Base-by-base conservation (phyloP, 2,329 filamentous ascomycete species). In the Cercospora sp. region DNA sequence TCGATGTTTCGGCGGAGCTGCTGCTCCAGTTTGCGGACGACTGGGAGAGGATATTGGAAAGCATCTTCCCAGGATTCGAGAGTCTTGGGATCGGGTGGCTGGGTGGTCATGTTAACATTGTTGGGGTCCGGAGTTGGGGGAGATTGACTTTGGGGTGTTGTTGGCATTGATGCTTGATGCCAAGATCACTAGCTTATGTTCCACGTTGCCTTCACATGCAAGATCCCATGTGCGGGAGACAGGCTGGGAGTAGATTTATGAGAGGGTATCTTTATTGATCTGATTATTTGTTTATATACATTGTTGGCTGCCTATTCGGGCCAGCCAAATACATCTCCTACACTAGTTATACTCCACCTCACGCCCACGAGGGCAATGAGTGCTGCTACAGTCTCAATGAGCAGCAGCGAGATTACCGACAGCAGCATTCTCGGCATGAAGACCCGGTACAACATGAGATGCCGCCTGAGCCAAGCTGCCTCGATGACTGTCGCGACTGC, bases 391-490 rank as follows among this genome's bases (percentile, higher is more conserved):
- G 96, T 71, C 76, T 98, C 94, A 9, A 97, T 89, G 28, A 94
- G 84, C 16, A 94, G 75, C 67, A 98, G 78, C 60, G 91, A 86
- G 3, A 86, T 81, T 0, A 89, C 90, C 0, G 90, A 93, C 78
- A 92, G 86, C 90, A 99, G 92, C 82, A 94, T 99, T 30, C 94
- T 84, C 58, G 95, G 95, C 80, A 87, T 90, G 77, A 99, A 99
- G 53, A 99, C 93, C 51, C 95, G 87, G 81, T 95, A 99, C 31
- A 99, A 86, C 95, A 99, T 99, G 71, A 99, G 85, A 82, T 99
- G 95, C 62, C 95, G 86, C 64, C 95, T 86, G 75, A 99, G 81
- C 82, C 93, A 90, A 1, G 92, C 94, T 0, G 94, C 92, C 90
- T 94, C 97, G 79, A 91, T 88, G 74, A 95, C 96, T 4, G 94